Conservation (phyloP, 306 rosid genomes). For the Argentina anserina region DNA sequence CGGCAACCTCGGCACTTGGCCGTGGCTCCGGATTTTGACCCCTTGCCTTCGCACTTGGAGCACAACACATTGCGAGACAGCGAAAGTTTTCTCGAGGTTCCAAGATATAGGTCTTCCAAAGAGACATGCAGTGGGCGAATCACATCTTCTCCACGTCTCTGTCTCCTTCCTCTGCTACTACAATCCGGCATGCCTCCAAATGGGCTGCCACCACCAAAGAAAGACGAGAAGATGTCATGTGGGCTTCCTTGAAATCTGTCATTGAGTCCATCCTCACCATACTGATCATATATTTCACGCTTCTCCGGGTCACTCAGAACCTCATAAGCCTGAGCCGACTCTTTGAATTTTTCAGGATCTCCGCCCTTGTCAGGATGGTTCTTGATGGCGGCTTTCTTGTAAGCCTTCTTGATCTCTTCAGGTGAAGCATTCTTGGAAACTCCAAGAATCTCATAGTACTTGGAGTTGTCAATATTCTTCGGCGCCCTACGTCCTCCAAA, state of each 20-base stretch:
- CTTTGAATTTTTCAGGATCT: conserved; percentile 92
- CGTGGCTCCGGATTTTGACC: conserved; percentile 77
- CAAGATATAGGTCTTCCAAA: conserved; percentile 74
- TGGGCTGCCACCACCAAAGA: conserved; percentile 74
- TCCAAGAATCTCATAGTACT: conserved; percentile 70
- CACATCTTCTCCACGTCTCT: conserved; percentile 76
- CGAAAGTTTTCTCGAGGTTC: conserved; percentile 71
- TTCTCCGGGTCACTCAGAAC: conserved; percentile 83
- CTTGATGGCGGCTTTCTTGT: conserved; percentile 81
- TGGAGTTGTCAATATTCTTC: conserved; percentile 69
- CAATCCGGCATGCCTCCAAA: conserved; percentile 39
- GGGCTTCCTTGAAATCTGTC: conserved; percentile 92
- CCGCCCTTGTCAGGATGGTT: conserved; percentile 94
- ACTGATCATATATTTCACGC: conserved; percentile 79
- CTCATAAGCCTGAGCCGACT: conserved; percentile 83
- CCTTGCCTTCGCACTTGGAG: conserved; percentile 79
- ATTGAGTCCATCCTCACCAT: conserved; percentile 89
- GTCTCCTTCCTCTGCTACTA: conserved; percentile 67
- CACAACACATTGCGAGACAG: conserved; percentile 68
- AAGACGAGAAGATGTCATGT: conserved; percentile 64
- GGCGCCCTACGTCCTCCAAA: conserved; percentile 56
- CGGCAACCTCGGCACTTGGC: conserved; percentile 63
- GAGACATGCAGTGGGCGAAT: conserved; percentile 75
- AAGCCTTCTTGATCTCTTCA: conserved; percentile 84
- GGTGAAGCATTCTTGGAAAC: conserved; percentile 66